A percentile compares a stretch with the other conserved stretches of the same genome.
Conservation (phyloP, 2,329 filamentous ascomycete genomes). For the Byssothecium circinans region DNA sequence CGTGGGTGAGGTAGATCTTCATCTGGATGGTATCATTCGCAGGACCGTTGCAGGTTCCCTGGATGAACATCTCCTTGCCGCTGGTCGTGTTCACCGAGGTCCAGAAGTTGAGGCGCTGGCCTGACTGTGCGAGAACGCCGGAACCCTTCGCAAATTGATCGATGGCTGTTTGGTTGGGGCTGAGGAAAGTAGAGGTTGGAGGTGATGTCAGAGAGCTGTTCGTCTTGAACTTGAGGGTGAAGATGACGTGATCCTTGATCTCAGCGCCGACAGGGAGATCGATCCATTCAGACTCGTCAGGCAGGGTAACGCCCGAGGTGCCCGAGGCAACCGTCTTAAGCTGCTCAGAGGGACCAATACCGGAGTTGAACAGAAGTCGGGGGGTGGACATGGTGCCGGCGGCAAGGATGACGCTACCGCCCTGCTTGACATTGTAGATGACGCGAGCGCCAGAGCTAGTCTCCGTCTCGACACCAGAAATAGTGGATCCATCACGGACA, state of each 20-base stretch:
- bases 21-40: constrained; percentile 38
- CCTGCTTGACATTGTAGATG: constrained; percentile 58
- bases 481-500: constrained; percentile 61
- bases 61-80: constrained; percentile 41
- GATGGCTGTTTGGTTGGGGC: constrained; percentile 31
- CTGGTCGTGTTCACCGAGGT: constrained; percentile 48
- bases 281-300: constrained; percentile 50
- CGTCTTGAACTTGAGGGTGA: constrained; percentile 38
- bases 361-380: constrained; percentile 68
- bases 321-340: constrained; percentile 49
- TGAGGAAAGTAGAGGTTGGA: constrained; percentile 25
- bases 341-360: constrained; percentile 63
- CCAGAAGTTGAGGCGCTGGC: constrained; percentile 55
- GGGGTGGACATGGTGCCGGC: constrained; percentile 69
- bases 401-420: constrained; percentile 66
- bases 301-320: constrained; percentile 45
- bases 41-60: constrained; percentile 52
- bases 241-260: constrained; percentile 45
- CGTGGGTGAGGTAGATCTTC: constrained; percentile 62
- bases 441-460: constrained; percentile 42
- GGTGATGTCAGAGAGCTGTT: constrained; percentile 21
- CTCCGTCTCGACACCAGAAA: constrained; percentile 66
- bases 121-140: constrained; percentile 50
- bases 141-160: constrained; percentile 39
- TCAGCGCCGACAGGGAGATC: constrained; percentile 52